Evolutionary conservation across 441 rosid genomes (phyloP).

Genomic region (Aquilaria agallochum): DNA sequence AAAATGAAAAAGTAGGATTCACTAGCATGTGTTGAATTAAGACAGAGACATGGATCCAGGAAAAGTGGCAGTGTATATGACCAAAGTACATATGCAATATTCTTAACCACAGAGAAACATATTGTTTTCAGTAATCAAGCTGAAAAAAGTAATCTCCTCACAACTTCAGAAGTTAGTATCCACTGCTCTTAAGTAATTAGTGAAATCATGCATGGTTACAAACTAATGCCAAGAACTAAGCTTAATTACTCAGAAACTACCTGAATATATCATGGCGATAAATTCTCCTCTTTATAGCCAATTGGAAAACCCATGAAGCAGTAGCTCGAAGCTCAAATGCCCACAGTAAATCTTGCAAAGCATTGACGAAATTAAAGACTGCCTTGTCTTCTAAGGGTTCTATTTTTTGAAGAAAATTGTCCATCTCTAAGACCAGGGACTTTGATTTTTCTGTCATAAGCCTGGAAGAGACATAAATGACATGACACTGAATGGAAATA

Average conservation of each 20-base stretch:
- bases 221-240: neutral
- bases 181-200: neutral
- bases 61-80: too few relatives aligned
- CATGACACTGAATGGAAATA: constrained; percentile 1
- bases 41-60: too few relatives aligned
- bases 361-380: constrained; percentile 85
- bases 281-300: constrained; percentile 76
- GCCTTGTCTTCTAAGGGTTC: constrained; percentile 72
- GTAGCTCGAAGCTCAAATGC: constrained; percentile 92
- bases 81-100: too few relatives aligned
- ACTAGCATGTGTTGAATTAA: too few relatives aligned
- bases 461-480: constrained; percentile 37
- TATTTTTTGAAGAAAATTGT: constrained; percentile 61
- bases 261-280: constrained; percentile 74
- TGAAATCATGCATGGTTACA: neutral
- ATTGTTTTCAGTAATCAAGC: too few relatives aligned
- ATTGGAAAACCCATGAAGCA: constrained; percentile 86
- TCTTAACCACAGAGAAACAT: too few relatives aligned
- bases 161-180: too few relatives aligned
- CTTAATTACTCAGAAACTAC: constrained; percentile 29
- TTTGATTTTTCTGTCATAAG: constrained; percentile 60
- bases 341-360: constrained; percentile 88
- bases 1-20: too few relatives aligned
- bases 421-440: constrained; percentile 63
- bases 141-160: too few relatives aligned